Conservation (phyloP, 2,329 filamentous ascomycete genomes). For the Diaporthe australafricana region DNA sequence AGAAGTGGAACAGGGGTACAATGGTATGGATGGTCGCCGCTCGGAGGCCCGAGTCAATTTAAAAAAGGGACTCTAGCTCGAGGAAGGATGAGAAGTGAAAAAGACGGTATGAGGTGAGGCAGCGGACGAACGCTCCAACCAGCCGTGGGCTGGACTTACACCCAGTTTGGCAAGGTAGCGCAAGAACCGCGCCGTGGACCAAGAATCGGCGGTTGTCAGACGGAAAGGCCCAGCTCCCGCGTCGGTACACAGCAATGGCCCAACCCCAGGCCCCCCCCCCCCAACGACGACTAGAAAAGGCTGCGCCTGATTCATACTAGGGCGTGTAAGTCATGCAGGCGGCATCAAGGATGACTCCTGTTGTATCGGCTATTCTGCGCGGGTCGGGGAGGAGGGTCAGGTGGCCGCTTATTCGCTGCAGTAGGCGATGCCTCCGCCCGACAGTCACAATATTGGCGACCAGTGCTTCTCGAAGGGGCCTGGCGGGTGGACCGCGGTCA, state of each 20-base stretch:
- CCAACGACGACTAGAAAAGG: background rate
- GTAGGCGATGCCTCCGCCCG: slow-evolving; percentile 23
- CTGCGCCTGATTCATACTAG: slow-evolving; percentile 5
- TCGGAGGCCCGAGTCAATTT: slow-evolving; percentile 28
- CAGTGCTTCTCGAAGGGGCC: slow-evolving; percentile 20
- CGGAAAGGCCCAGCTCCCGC: background rate
- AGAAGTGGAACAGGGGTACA: slow-evolving; percentile 32
- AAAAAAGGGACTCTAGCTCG: slow-evolving; percentile 22
- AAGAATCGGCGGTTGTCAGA: slow-evolving; percentile 16
- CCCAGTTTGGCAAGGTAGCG: background rate
- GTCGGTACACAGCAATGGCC: background rate
- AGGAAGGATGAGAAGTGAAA: slow-evolving; percentile 16
- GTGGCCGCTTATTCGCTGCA: slow-evolving; percentile 14
- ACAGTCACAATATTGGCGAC: slow-evolving; percentile 31
- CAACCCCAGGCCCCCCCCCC: too few species aligned
- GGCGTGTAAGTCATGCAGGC: slow-evolving; percentile 6
- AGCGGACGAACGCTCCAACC: slow-evolving; percentile 10
- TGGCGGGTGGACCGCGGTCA: slow-evolving; percentile 13
- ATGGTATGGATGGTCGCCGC: slow-evolving; percentile 29
- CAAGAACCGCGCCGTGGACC: slow-evolving; percentile 27
- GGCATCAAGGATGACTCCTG: slow-evolving; percentile 19
- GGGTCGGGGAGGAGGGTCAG: slow-evolving; percentile 6
- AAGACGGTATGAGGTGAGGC: slow-evolving; percentile 1
- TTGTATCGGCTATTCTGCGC: slow-evolving; percentile 14
- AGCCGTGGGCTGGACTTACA: background rate